Evolutionary conservation across 2,329 filamentous ascomycete species (phyloP), one percentile per base, ranked within the genome.

Genomic region (Cordyceps cicadae): DNA sequence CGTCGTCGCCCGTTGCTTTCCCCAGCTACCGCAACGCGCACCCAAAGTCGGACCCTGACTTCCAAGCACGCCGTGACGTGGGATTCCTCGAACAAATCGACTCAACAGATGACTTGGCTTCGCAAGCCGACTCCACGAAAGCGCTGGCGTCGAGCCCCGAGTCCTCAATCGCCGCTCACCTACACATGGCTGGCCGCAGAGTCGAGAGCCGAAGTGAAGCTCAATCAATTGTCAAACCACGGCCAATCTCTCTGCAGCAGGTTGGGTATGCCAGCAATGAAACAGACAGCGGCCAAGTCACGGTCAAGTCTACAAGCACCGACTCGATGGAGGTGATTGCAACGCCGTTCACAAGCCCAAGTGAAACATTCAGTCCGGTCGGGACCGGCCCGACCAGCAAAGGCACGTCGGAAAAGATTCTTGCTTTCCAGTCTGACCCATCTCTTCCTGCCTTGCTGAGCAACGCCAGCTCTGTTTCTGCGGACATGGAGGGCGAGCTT

Each of bases 371-470:
- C 5, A 82, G 80, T 63, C 80, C 81, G 5, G 71, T 79, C 5
- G 77, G 75, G 21, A 71, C 74, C 2, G 74, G 74, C 49, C 69
- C 69, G 7, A 70, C 74, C 5, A 71, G 71, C 24, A 76, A 76
- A 62, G 74, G 72, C n/a, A 69, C 74, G 1, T 75, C 77, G 3
- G 79, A 80, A 6, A 74, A 77, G 9, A 79, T 81, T 66, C 67
- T 80, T 17, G 76, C 75, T 3, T 86, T 85, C 69, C 82, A 82
- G 60, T 87, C 84, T 3, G 84, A 87, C 57, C 84, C 84, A 0
- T 87, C 85, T 5, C 71, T 87, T 3, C 85, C 85, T 12, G 84
- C 84, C 7, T 73, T 87, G 8, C 75, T 87, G 12, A 87, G 84
- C 61, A 82, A 84, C 12, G 82, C 84, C 9, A 86, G 84, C 67